These are phyloP conservation scores for Mycena alexandri DNA, from an alignment of 768 basidiomycete species.

Conservation along the genomic window DNA sequence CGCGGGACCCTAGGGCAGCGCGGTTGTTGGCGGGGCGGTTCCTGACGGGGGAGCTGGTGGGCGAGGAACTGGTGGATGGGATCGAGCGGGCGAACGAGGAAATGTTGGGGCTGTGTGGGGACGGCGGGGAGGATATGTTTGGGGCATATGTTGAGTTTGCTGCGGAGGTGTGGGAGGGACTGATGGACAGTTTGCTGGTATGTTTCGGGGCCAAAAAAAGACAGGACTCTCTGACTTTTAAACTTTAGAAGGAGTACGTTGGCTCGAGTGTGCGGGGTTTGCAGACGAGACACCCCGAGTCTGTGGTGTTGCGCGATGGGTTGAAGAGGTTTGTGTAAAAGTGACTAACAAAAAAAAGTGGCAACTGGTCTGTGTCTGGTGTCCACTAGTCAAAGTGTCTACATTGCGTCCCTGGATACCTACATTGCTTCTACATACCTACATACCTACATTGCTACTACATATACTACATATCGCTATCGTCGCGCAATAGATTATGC, in stretches of 20 bases:
- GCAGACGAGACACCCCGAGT: background rate
- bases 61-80: constrained; percentile 53
- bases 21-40: constrained; percentile 51
- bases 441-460: too few relatives aligned
- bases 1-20: constrained; percentile 52
- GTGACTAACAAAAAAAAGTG: too few relatives aligned
- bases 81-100: constrained; percentile 56
- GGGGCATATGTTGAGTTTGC: constrained; percentile 65
- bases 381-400: too few relatives aligned
- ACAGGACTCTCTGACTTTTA: constrained; percentile 16
- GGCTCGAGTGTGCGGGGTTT: constrained; percentile 39
- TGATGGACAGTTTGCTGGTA: constrained; percentile 63
- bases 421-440: too few relatives aligned
- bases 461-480: too few relatives aligned
- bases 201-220: constrained; percentile 38
- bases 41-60: constrained; percentile 46
- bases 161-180: constrained; percentile 62
- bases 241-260: constrained; percentile 67
- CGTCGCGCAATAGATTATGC: background rate
- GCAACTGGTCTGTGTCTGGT: too few relatives aligned
- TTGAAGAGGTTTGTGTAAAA: too few relatives aligned
- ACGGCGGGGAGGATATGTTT: constrained; percentile 43
- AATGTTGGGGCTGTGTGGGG: constrained; percentile 45
- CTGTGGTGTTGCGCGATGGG: background rate
- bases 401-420: too few relatives aligned